Evolutionary conservation across 371 early-diverging fungal genomes (phyloP).

Genomic region (Haplosporangium sp.): DNA sequence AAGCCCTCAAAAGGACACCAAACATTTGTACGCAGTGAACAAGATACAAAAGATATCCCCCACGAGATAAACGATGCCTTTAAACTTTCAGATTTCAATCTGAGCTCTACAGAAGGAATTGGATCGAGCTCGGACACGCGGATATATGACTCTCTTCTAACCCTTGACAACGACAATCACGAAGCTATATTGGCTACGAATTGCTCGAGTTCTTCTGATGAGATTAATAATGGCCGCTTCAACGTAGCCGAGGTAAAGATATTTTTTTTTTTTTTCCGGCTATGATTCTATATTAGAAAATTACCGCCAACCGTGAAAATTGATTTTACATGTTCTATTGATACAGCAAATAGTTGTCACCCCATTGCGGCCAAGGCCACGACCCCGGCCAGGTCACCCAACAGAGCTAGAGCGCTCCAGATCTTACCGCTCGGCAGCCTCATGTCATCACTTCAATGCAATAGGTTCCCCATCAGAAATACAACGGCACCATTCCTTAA

Average conservation of each 20-base stretch:
- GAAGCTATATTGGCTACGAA: no score
- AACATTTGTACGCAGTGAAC: not conserved
- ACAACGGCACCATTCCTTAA: no score
- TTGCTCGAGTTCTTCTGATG: no score
- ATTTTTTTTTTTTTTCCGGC: no score
- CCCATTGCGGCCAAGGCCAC: not conserved
- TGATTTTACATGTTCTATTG: no score
- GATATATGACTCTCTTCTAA: not conserved
- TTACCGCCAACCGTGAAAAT: no score
- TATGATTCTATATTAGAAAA: no score
- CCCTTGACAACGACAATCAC: not conserved
- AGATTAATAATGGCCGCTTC: no score
- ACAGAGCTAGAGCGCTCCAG: not conserved
- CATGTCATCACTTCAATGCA: no score
- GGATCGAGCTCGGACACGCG: not conserved
- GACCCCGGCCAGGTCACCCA: not conserved
- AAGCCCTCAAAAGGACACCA: not conserved
- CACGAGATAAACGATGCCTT: not conserved
- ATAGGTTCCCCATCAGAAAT: no score
- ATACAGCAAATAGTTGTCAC: not conserved
- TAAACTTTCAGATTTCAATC: not conserved
- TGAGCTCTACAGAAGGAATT: not conserved
- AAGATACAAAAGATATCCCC: not conserved
- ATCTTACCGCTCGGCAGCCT: no score
- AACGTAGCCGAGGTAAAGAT: no score